Conservation (phyloP, 306 rosid genomes). For the Medicago truncatula region DNA sequence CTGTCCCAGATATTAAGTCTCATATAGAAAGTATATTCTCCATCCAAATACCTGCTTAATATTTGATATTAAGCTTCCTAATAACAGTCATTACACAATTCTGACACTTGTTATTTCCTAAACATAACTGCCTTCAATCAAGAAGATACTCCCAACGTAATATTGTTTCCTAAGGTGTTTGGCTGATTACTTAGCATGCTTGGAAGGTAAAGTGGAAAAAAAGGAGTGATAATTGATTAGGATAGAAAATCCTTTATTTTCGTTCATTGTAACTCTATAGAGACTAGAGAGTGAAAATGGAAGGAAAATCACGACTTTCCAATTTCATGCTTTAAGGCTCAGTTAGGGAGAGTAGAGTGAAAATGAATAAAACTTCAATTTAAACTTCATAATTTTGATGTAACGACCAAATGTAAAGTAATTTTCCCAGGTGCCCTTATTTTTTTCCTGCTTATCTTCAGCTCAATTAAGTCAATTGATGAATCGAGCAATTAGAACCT, state of each 20-base stretch:
- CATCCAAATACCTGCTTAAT: too few species aligned
- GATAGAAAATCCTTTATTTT: slow-evolving; percentile 14
- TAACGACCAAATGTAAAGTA: slow-evolving; percentile 8
- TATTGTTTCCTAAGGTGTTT: not conserved
- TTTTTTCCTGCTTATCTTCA: slow-evolving; percentile 26
- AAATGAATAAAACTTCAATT: slow-evolving; percentile 14
- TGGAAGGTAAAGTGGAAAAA: slow-evolving; percentile 5
- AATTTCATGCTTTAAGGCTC: slow-evolving; percentile 23
- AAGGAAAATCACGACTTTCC: slow-evolving; percentile 11
- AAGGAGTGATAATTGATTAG: slow-evolving; percentile 9
- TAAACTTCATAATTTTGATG: not conserved
- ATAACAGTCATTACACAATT: not conserved
- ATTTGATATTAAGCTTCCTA: too few species aligned
- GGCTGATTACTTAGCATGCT: not conserved
- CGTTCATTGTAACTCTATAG: slow-evolving; percentile 2
- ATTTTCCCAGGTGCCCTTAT: not conserved
- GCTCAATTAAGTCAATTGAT: not conserved
- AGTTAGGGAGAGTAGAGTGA: not conserved
- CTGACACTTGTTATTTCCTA: not conserved
- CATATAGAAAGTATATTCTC: too few species aligned
- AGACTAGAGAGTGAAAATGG: slow-evolving; percentile 27
- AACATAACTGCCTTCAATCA: not conserved
- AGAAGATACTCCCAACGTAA: not conserved
- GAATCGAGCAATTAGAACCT: slow-evolving; percentile 7
- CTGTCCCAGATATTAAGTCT: too few species aligned